Conservation (phyloP, 495 filamentous ascomycete genomes). For the Penicillium angulare region DNA sequence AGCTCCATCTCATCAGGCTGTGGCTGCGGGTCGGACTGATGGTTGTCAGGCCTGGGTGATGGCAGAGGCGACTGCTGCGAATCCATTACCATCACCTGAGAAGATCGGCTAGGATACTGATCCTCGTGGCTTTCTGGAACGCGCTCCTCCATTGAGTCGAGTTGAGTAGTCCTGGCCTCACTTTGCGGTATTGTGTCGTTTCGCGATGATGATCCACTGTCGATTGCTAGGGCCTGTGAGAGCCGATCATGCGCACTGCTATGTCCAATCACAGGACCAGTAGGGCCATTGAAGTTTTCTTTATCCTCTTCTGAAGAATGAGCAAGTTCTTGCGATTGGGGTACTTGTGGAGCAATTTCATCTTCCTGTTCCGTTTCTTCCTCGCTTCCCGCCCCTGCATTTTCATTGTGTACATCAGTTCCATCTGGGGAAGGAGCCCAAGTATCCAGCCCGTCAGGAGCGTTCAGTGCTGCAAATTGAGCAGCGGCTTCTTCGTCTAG, state of each 20-base stretch:
- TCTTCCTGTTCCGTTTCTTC: constrained; percentile 48
- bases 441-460: constrained; percentile 28
- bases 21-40: neutral
- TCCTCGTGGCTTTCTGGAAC: no score
- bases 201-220: constrained; percentile 17
- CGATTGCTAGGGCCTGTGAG: constrained; percentile 40
- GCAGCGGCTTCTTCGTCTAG: constrained; percentile 37
- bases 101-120: constrained; percentile 20
- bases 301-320: constrained; percentile 48
- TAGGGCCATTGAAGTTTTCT: constrained; percentile 42
- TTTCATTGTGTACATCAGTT: constrained; percentile 4
- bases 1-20: constrained; percentile 7
- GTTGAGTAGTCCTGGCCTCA: neutral
- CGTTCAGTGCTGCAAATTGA: constrained; percentile 42
- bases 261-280: constrained; percentile 25
- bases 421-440: constrained; percentile 9
- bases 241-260: constrained; percentile 39
- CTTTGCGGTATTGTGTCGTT: constrained; percentile 1
- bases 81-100: constrained; percentile 46
- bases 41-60: constrained; percentile 4
- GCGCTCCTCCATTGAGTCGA: neutral
- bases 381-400: constrained; percentile 37
- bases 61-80: constrained; percentile 45
- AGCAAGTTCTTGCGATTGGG: constrained; percentile 25
- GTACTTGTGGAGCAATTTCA: constrained; percentile 24